These are phyloP conservation scores for Colletotrichum sp. DNA, from an alignment of 2,329 filamentous ascomycete genomes.

Conservation along the genomic window DNA sequence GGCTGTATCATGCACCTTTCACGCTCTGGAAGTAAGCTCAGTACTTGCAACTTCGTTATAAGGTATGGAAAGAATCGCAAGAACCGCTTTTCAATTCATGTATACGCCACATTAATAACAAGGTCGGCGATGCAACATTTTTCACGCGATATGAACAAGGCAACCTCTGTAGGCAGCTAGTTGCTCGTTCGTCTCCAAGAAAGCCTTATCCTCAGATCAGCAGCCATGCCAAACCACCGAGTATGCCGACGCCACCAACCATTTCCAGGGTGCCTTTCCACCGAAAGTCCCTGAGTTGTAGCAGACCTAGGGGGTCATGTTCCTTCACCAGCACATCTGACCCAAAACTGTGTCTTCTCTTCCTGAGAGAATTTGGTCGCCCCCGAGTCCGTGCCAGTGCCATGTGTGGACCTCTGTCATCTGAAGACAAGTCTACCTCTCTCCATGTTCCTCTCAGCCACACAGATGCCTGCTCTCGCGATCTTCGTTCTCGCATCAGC, in stretches of 20 bases:
- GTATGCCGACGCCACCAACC: constrained; percentile 73
- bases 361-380: neutral
- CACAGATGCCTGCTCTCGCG: constrained; percentile 66
- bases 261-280: constrained; percentile 73
- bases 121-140: neutral
- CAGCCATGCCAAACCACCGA: constrained; percentile 75
- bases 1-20: neutral
- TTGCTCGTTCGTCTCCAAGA: neutral
- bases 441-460: constrained; percentile 73
- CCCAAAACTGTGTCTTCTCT: constrained; percentile 24
- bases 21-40: neutral
- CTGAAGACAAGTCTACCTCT: neutral
- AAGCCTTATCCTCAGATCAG: constrained; percentile 16
- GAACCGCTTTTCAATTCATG: neutral
- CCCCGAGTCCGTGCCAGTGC: neutral
- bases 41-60: neutral
- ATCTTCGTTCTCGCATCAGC: constrained; percentile 69
- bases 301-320: constrained; percentile 80
- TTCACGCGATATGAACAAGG: neutral
- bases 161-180: neutral
- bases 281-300: constrained; percentile 71
- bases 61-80: neutral
- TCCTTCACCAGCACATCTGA: constrained; percentile 45
- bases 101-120: neutral
- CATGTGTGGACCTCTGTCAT: neutral